A percentile compares a stretch with the other conserved stretches of the same genome.
These are phyloP conservation scores for Saccharomyces hybrid DNA, from an alignment of 1,139 yeast genomes.

Conservation along the genomic window DNA sequence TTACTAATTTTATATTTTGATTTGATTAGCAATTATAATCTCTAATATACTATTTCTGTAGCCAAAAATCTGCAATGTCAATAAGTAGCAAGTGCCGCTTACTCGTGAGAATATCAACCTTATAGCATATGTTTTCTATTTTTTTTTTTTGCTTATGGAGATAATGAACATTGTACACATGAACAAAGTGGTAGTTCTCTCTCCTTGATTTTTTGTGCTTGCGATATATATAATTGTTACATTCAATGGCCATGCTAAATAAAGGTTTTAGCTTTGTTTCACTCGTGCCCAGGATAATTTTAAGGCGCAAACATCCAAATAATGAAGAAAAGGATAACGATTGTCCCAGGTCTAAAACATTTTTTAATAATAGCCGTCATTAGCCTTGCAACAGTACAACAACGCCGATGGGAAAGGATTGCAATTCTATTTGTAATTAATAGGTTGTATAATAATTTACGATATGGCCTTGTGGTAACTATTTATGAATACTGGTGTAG, in stretches of 20 bases:
- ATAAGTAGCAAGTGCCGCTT: background rate
- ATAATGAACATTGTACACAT: background rate
- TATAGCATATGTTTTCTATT: background rate
- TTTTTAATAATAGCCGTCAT: no score
- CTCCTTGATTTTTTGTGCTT: background rate
- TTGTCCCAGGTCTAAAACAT: background rate
- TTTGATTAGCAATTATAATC: no score
- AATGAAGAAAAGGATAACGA: background rate
- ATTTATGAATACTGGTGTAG: background rate
- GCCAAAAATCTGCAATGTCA: no score
- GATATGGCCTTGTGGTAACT: background rate
- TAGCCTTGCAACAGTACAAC: no score
- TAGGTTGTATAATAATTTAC: background rate
- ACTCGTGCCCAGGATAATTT: background rate
- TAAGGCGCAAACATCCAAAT: background rate
- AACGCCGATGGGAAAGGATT: background rate
- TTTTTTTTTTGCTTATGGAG: background rate
- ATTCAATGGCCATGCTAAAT: background rate
- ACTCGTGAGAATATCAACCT: background rate
- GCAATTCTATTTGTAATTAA: no score
- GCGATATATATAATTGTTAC: background rate
- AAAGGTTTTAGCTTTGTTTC: background rate
- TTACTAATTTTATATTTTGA: no score
- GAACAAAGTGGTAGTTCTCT: background rate
- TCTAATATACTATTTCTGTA: background rate